Percentiles rank a stretch among this genome's conserved stretches.
Evolutionary conservation across 2,329 filamentous ascomycete species (phyloP).

Genomic region (Hymenoscyphus occultus): DNA sequence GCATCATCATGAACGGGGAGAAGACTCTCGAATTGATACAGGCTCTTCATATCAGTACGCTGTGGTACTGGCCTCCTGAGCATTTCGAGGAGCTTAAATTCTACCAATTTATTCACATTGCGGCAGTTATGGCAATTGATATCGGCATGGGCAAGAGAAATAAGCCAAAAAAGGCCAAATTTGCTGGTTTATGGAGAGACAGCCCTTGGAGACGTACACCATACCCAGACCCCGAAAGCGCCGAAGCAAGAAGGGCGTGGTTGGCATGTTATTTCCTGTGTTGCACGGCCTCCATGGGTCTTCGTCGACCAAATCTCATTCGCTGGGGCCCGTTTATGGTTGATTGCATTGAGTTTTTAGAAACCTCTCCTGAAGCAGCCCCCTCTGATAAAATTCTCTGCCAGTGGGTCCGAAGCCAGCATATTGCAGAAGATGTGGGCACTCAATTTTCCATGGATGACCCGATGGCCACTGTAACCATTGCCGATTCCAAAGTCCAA

Average conservation of each 20-base stretch:
- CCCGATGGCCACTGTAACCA: conserved; percentile 42
- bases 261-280: conserved; percentile 38
- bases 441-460: conserved; percentile 52
- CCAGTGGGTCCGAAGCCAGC: conserved; percentile 43
- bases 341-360: conserved; percentile 44
- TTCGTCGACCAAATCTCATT: conserved; percentile 45
- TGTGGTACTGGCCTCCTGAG: conserved; percentile 49
- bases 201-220: conserved; percentile 43
- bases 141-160: conserved; percentile 37
- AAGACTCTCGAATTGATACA: conserved; percentile 52
- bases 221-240: conserved; percentile 34
- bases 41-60: conserved; percentile 45
- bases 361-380: conserved; percentile 40
- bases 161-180: conserved; percentile 31
- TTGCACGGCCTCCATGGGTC: conserved; percentile 42
- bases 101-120: conserved; percentile 51
- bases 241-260: conserved; percentile 38
- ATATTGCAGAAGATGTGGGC: conserved; percentile 54
- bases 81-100: conserved; percentile 47
- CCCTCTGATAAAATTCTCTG: conserved; percentile 42
- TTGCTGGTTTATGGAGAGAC: conserved; percentile 43
- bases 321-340: conserved; percentile 43
- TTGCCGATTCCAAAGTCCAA: conserved; percentile 53
- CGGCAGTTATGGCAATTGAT: conserved; percentile 47
- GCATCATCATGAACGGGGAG: conserved; percentile 47